These are phyloP conservation scores for Brassica napus DNA, from an alignment of 345 rosid species.

Conservation along the genomic window Da-Ae NC_063437.1:917501-918000, in stretches of 20 bases:
- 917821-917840: constrained; percentile 92
- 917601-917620: constrained; percentile 1
- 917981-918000: constrained; percentile 45
- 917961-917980: constrained; percentile 48
- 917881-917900: constrained; percentile 80
- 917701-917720: constrained; percentile 52
- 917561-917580: constrained; percentile 2
- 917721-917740: constrained; percentile 70
- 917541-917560: constrained; percentile 9
- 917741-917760: constrained; percentile 78
- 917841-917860: constrained; percentile 85
- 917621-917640: constrained; percentile 14
- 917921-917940: constrained; percentile 34
- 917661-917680: constrained; percentile 27
- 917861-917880: constrained; percentile 70
- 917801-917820: constrained; percentile 78
- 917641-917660: constrained; percentile 1
- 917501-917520: constrained; percentile 9
- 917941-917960: constrained; percentile 42
- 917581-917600: constrained; percentile 16
- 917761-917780: constrained; percentile 91
- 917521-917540: constrained; percentile 11
- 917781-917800: constrained; percentile 82
- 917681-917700: constrained; percentile 48
- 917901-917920: constrained; percentile 86